A percentile compares a stretch with the other conserved stretches of the same genome.
These are phyloP conservation scores for Oryza nivara DNA, from an alignment of 176 grass and related monocot species.

Conservation along the genomic window DNA sequence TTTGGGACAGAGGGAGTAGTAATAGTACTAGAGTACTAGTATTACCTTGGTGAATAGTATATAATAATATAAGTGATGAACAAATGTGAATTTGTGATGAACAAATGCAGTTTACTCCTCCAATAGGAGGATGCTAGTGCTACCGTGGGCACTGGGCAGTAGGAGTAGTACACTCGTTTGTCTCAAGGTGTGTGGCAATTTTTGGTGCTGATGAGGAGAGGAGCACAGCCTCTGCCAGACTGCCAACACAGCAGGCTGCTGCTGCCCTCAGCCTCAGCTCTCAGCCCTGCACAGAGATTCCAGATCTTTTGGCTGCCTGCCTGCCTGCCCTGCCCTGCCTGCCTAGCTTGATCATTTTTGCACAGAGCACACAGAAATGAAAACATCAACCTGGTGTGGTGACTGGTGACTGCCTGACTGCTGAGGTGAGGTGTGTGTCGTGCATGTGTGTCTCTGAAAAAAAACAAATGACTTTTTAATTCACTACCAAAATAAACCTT, in stretches of 20 bases:
- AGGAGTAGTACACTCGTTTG: not conserved
- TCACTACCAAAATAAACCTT: too few species aligned
- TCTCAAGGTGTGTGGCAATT: slow-evolving; percentile 29
- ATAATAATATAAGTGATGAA: not conserved
- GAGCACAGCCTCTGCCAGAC: not conserved
- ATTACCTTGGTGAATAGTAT: not conserved
- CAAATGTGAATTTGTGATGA: too few species aligned
- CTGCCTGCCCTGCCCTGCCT: slow-evolving; percentile 38
- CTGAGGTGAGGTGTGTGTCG: not conserved
- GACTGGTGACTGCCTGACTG: not conserved
- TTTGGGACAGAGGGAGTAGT: too few species aligned
- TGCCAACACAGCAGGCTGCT: slow-evolving; percentile 35
- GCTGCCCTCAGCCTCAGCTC: slow-evolving; percentile 11
- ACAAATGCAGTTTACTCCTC: not conserved
- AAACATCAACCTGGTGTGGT: not conserved
- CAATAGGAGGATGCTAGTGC: not conserved
- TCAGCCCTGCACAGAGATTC: slow-evolving; percentile 49
- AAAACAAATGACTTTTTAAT: not conserved
- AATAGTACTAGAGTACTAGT: not conserved
- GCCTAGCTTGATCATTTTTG: slow-evolving; percentile 56
- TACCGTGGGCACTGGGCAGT: not conserved
- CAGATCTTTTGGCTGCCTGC: slow-evolving; percentile 50
- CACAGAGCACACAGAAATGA: slow-evolving; percentile 20
- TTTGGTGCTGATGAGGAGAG: slow-evolving; percentile 13
- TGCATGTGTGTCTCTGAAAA: not conserved